Evolutionary conservation across 2,329 filamentous ascomycete species (phyloP), one percentile per base, ranked within the genome.

Genomic region (Cladosporium phlei): DNA sequence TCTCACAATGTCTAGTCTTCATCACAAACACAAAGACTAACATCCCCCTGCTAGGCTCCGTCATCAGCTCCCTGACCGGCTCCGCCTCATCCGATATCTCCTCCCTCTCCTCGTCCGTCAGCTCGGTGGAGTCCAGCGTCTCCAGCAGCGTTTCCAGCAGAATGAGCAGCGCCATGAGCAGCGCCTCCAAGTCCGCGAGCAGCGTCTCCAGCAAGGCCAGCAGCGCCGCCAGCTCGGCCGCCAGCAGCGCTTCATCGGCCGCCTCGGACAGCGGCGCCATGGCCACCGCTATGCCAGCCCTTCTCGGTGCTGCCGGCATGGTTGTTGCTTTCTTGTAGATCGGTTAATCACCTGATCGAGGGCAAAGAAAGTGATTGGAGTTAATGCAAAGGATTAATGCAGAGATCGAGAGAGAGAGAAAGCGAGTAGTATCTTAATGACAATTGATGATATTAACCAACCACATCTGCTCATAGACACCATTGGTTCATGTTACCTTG

Each of bases 251-350:
- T n/a, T n/a, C n/a, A n/a, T n/a, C n/a, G n/a, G n/a, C n/a, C n/a
- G n/a, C 24, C 5, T 27, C 32, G 2, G 30, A 28, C 22, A 20
- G 20, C 12, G 42, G 42, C 2, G 42, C 42, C 14, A 14, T 45
- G 6, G 42, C 32, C 5, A 45, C 42, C 20, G 30, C 32, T 6
- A 12, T 45, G 14, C 42, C 42, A 12, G 42, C 22, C 5, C 14
- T 45, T 9, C 22, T 45, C 6, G 42, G 42, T 12, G 22, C 27
- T 16, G 42, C 42, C 16, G 42, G 32, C 12, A 9, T 45, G 1
- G 24, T 22, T 11, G 24, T 45, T 24, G 42, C 42, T 2, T 20
- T 45, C 6, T 37, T 45, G 42, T 45, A 45, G 32, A n/a, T n/a
- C n/a, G n/a, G n/a, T n/a, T n/a, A n/a, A n/a, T n/a, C n/a, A n/a